phyloP scores from a whole-genome alignment of 2,329 filamentous ascomycete genomes.

The Xylaria arbuscula region DNA sequence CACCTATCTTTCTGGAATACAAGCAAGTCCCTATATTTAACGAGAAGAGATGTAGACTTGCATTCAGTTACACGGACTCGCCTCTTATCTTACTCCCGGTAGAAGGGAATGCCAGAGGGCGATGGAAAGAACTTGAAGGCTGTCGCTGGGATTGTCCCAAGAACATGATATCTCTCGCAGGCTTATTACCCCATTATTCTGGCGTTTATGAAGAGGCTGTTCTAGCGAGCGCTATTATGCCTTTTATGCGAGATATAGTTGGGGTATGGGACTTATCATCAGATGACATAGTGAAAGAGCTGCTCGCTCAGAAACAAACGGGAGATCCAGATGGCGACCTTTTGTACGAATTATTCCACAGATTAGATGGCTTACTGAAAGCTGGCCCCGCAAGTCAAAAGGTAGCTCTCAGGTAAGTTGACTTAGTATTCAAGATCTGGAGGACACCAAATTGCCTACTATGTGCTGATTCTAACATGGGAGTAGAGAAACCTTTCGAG shows the following conservation, averaged over 20 bases:
- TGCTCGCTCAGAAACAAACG: slow-evolving; percentile 10
- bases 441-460: too few relatives aligned
- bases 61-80: neutral
- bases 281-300: slow-evolving; percentile 13
- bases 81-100: slow-evolving; percentile 13
- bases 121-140: neutral
- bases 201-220: neutral
- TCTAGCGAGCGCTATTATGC: neutral
- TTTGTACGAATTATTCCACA: slow-evolving; percentile 7
- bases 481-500: slow-evolving; percentile 32
- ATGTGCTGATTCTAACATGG: neutral
- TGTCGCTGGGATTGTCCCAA: slow-evolving; percentile 19
- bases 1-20: neutral
- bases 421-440: too few relatives aligned
- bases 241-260: slow-evolving; percentile 11
- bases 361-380: neutral
- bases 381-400: neutral
- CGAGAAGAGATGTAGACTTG: neutral
- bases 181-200: slow-evolving; percentile 5
- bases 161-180: slow-evolving; percentile 16
- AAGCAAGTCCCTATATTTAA: neutral
- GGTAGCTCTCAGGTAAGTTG: slow-evolving; percentile 12
- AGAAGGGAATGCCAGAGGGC: neutral
- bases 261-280: slow-evolving; percentile 8
- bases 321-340: neutral